A percentile compares a stretch with the other conserved stretches of the same genome.
Conservation (phyloP, 352 stramenopile species). For the Globisporangium cystogenes region DNA sequence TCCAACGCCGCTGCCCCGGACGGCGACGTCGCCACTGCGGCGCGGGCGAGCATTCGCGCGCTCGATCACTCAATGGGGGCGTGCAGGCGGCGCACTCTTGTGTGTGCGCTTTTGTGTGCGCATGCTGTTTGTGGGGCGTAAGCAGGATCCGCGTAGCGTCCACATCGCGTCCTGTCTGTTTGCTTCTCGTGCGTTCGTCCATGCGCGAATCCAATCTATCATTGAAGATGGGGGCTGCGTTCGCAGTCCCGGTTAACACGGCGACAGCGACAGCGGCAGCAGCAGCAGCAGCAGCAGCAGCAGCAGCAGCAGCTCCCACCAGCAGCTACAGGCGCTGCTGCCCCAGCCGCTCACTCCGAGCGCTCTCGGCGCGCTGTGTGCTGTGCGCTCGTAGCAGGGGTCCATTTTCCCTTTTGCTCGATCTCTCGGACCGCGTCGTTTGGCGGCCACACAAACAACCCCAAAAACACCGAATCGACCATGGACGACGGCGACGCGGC, state of each 20-base stretch:
- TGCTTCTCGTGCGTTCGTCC: neutral
- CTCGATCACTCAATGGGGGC: neutral
- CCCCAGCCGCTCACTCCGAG: no score
- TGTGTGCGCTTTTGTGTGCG: neutral
- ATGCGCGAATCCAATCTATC: neutral
- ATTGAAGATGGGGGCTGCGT: neutral
- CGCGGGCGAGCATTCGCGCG: no score
- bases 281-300: no score
- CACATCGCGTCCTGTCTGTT: neutral
- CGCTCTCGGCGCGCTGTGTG: no score
- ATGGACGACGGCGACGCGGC: conserved; percentile 12
- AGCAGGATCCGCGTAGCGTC: neutral
- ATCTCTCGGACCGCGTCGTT: neutral
- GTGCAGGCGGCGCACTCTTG: no score
- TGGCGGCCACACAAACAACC: neutral
- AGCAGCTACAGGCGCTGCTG: no score
- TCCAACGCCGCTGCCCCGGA: neutral
- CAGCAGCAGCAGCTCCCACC: no score
- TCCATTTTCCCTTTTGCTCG: conserved; percentile 1
- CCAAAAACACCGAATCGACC: conserved; percentile 1
- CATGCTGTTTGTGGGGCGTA: no score
- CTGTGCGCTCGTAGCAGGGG: neutral
- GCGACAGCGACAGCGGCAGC: no score
- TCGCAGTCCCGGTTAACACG: neutral
- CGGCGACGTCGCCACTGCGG: no score